These are phyloP conservation scores for Aspergillaceae sp. DNA, from an alignment of 2,329 filamentous ascomycete species.

Conservation along the genomic window DNA sequence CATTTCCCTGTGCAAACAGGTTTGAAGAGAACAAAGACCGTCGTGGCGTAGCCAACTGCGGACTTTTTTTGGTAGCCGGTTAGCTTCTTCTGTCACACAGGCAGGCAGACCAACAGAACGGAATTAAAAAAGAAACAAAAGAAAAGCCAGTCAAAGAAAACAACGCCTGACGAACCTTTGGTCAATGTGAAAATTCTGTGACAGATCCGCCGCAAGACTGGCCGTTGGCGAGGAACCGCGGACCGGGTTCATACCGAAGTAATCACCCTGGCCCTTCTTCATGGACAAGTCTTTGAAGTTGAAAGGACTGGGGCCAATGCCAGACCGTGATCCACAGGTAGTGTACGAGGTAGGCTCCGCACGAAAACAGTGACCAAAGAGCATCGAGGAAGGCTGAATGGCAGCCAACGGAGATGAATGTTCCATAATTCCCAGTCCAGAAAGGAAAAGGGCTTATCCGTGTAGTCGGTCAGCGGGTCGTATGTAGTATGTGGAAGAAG, in stretches of 20 bases:
- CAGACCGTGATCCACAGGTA: slow-evolving; percentile 44
- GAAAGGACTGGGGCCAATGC: slow-evolving; percentile 57
- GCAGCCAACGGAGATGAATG: slow-evolving; percentile 89
- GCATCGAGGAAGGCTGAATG: slow-evolving; percentile 65
- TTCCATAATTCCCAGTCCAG: slow-evolving; percentile 54
- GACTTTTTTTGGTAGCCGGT: slow-evolving; percentile 50
- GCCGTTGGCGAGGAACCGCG: slow-evolving; percentile 83
- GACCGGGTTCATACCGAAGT: slow-evolving; percentile 70
- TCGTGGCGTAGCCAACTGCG: slow-evolving; percentile 72
- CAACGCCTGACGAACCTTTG: slow-evolving; percentile 60
- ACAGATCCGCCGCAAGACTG: slow-evolving; percentile 85
- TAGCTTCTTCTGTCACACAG: slow-evolving; percentile 10
- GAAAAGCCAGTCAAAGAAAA: slow-evolving; percentile 14
- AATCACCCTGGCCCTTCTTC: slow-evolving; percentile 63
- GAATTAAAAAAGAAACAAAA: slow-evolving; percentile 2
- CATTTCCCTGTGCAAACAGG: slow-evolving; percentile 52
- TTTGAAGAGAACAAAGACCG: slow-evolving; percentile 74
- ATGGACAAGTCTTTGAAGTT: slow-evolving; percentile 67
- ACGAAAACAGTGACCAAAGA: slow-evolving; percentile 55
- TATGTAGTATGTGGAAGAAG: too few species aligned
- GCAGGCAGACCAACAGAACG: background rate
- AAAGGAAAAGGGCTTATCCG: too few species aligned
- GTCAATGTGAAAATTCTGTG: slow-evolving; percentile 94
- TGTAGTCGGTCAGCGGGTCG: too few species aligned
- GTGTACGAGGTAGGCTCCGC: slow-evolving; percentile 47